Evolutionary conservation across 352 stramenopile species (phyloP), one percentile per base, ranked within the genome.

Genomic region (Pythium myriotylum): DNA sequence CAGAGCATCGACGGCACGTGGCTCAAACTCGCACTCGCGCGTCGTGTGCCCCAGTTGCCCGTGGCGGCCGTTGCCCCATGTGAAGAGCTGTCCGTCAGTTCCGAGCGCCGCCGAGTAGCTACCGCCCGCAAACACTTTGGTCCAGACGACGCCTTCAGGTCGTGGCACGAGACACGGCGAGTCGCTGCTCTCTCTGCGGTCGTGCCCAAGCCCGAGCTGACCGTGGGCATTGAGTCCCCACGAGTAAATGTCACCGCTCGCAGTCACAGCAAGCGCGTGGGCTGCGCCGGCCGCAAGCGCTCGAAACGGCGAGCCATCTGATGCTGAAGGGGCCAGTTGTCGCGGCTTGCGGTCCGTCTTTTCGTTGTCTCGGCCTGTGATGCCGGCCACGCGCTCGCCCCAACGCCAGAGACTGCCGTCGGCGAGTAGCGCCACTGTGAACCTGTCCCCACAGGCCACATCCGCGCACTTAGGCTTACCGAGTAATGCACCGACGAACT

Each of bases 171-270:
- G 20, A n/a, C 26, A 8, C 3, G 62, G 62, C 14, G 22, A 14
- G 20, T 26, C 35, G 6, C 19, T 58, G 2, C 67, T 74, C 3
- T 70, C 24, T 13, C 54, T 57, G 14, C 56, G 43, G 23, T 53
- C 43, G 19, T 64, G 54, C 0, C 84, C 84, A 4, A 90, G 64
- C 0, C 89, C 88, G 8, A 96, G 78, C 54, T 95, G 84, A 0
- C 89, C 89, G 55, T 83, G 88, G 0, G 67, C 73, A 54, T 97
- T 95, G 8, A 94, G 74, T 0, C 89, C 89, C 86, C 88, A 96
- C 4, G 82, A 71, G 49, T 77, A 91, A 0, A 94, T 41, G 12
- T 76, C 54, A 0, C 88, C 86, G 6, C 58, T 55, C 4, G 23
- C 66, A n/a, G 80, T 87, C 22, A 91, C 52, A 13, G 80, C 84